A percentile compares a stretch with the other conserved stretches of the same genome.
phyloP scores from a whole-genome alignment of 179 eudicot species.

The Pouteria campechiana region DNA sequence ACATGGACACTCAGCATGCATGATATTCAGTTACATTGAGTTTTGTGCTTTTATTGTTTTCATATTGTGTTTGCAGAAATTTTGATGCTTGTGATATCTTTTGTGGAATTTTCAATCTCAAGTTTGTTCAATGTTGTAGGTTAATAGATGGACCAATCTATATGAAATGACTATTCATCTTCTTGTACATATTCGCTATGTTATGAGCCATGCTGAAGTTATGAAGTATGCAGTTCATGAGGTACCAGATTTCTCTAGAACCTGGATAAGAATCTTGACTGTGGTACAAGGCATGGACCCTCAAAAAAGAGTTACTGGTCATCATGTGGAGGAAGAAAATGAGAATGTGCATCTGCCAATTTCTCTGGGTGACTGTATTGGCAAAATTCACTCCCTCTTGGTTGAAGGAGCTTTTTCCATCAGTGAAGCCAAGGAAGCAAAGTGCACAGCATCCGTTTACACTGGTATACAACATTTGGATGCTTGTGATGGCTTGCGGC shows the following conservation, averaged over 20 bases:
- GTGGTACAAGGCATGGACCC: conserved; percentile 92
- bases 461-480: conserved; percentile 24
- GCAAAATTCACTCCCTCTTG: conserved; percentile 61
- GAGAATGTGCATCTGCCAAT: conserved; percentile 77
- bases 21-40: no score
- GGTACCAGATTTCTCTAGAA: conserved; percentile 43
- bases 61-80: no score
- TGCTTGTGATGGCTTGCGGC: conserved; percentile 49
- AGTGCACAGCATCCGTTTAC: conserved; percentile 19
- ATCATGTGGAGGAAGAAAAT: conserved; percentile 83
- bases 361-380: conserved; percentile 51
- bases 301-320: conserved; percentile 78
- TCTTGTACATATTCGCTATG: conserved; percentile 81
- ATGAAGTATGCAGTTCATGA: conserved; percentile 54
- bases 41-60: no score
- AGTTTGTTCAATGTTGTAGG: no score
- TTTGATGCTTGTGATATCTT: no score
- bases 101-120: no score
- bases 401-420: conserved; percentile 69
- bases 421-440: conserved; percentile 19
- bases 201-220: conserved; percentile 72
- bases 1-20: no score
- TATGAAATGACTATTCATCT: conserved; percentile 71
- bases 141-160: conserved; percentile 59
- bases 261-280: conserved; percentile 73